A percentile compares a stretch with the other conserved stretches of the same genome.
phyloP scores from a whole-genome alignment of 192 early-diverging fungal species.

The Umbelopsis sp. region DNA sequence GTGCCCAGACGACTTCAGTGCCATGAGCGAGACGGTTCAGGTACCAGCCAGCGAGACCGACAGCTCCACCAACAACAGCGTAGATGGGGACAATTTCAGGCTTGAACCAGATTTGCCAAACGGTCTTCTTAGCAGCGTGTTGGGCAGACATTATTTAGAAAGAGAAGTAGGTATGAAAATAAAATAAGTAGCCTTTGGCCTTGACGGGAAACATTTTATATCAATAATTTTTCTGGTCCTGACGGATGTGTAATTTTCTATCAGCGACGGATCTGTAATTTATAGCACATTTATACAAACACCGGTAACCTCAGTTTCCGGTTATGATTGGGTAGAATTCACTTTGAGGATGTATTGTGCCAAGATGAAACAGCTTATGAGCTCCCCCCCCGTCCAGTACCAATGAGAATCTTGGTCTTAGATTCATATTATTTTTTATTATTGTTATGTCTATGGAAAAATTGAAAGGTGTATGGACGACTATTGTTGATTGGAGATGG shows the following conservation, averaged over 20 bases:
- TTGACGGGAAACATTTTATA: neutral
- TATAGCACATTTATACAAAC: constrained; percentile 4
- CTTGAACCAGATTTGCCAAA: constrained; percentile 59
- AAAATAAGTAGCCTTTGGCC: neutral
- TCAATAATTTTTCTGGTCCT: neutral
- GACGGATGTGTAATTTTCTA: constrained; percentile 15
- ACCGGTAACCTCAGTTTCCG: neutral
- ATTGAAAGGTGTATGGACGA: too few species aligned
- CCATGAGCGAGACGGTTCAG: constrained; percentile 58
- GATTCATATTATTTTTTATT: neutral
- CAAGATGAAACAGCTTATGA: neutral
- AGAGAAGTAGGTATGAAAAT: constrained; percentile 12
- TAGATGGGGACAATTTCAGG: constrained; percentile 64
- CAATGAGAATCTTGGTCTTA: constrained; percentile 1
- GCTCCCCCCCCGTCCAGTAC: neutral
- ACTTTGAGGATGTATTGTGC: neutral
- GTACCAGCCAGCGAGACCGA: constrained; percentile 59
- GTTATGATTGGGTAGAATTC: neutral
- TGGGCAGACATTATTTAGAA: constrained; percentile 47
- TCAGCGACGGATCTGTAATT: constrained; percentile 10
- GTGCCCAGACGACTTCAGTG: constrained; percentile 63
- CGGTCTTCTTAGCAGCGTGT: constrained; percentile 51
- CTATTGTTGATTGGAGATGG: too few species aligned
- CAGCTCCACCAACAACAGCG: constrained; percentile 39
- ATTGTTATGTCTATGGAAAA: too few species aligned